Conservation (phyloP, 805 yeast species). For the Jamesozyma piceae region DNA sequence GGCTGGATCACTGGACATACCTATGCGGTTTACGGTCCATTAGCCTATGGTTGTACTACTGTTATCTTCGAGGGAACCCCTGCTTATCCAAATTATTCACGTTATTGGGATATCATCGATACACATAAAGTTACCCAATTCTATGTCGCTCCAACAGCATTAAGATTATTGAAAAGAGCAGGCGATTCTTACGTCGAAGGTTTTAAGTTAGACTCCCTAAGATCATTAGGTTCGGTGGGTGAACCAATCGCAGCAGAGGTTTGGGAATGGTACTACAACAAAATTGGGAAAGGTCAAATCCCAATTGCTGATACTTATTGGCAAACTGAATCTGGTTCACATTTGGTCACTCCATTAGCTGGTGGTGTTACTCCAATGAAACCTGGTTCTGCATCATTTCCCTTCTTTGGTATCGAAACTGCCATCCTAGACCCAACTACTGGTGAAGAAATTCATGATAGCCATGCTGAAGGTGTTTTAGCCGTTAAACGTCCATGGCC, state of each 20-base stretch:
- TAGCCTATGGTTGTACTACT: slow-evolving; percentile 66
- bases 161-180: slow-evolving; percentile 65
- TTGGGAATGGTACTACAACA: slow-evolving; percentile 78
- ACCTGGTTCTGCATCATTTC: slow-evolving; percentile 79
- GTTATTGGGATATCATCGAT: slow-evolving; percentile 74
- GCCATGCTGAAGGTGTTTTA: slow-evolving; percentile 72
- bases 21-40: slow-evolving; percentile 74
- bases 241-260: slow-evolving; percentile 81
- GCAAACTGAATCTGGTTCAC: slow-evolving; percentile 85
- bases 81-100: slow-evolving; percentile 68
- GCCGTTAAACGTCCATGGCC: slow-evolving; percentile 74
- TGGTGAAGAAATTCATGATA: slow-evolving; percentile 59
- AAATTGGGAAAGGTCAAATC: slow-evolving; percentile 59
- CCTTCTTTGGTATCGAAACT: slow-evolving; percentile 74
- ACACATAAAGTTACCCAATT: slow-evolving; percentile 65
- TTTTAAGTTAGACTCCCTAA: slow-evolving; percentile 52
- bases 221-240: slow-evolving; percentile 76
- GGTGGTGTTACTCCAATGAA: slow-evolving; percentile 70
- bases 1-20: slow-evolving; percentile 92
- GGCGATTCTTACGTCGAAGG: slow-evolving; percentile 56
- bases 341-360: slow-evolving; percentile 67
- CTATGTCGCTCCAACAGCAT: slow-evolving; percentile 79
- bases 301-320: slow-evolving; percentile 78
- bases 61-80: slow-evolving; percentile 83
- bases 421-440: slow-evolving; percentile 64